Conservation (phyloP, 2,329 filamentous ascomycete species). For the Pleurostoma richardsiae region DNA sequence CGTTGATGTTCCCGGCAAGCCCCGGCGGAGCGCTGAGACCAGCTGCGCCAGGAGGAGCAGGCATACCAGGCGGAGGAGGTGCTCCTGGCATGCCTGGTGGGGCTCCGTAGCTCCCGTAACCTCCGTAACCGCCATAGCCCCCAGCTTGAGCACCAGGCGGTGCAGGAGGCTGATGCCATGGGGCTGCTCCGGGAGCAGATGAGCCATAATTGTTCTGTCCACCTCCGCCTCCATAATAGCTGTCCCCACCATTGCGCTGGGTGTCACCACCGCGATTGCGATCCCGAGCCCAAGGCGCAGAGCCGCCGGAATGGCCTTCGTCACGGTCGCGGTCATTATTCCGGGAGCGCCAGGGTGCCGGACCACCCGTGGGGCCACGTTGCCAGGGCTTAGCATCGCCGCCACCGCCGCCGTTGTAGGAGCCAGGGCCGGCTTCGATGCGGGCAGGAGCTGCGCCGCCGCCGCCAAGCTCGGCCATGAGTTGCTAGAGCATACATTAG, state of each 20-base stretch:
- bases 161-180: constrained; percentile 57
- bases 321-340: constrained; percentile 47
- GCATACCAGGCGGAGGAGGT: constrained; percentile 20
- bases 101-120: constrained; percentile 51
- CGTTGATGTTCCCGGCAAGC: constrained; percentile 52
- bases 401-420: constrained; percentile 45
- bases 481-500: constrained; percentile 59
- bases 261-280: constrained; percentile 50
- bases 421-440: constrained; percentile 78
- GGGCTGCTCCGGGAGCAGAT: constrained; percentile 32
- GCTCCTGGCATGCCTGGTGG: constrained; percentile 39
- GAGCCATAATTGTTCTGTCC: constrained; percentile 30
- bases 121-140: constrained; percentile 40
- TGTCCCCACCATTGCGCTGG: constrained; percentile 37
- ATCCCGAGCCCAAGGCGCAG: constrained; percentile 59
- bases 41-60: constrained; percentile 25
- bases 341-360: constrained; percentile 72
- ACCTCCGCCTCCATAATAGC: constrained; percentile 31
- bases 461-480: constrained; percentile 95
- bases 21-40: constrained; percentile 40
- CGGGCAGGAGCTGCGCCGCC: constrained; percentile 65
- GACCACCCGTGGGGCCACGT: constrained; percentile 74
- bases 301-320: constrained; percentile 22
- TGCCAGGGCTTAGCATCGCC: constrained; percentile 80
- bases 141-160: constrained; percentile 36